Percentiles rank a stretch among this genome's conserved stretches.
Evolutionary conservation across 371 early-diverging fungal genomes (phyloP).

Genomic region (Apophysomyces elegans): DNA sequence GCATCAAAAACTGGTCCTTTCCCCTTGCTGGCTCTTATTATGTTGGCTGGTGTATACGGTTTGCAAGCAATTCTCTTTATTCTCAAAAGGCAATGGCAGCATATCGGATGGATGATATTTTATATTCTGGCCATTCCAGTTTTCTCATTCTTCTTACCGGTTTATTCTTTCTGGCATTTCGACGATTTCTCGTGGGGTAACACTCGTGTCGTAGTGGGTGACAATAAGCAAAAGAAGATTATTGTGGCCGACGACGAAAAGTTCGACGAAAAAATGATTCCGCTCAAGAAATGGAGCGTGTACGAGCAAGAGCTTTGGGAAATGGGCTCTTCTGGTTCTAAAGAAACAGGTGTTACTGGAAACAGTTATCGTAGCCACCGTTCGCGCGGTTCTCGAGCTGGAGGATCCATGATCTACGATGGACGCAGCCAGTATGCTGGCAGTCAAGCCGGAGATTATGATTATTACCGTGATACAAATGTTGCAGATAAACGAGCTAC

Average conservation of each 20-base stretch:
- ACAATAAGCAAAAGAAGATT: conserved; percentile 70
- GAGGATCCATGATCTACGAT: conserved; percentile 41
- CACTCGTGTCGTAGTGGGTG: conserved; percentile 80
- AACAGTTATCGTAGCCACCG: conserved; percentile 45
- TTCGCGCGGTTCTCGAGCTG: conserved; percentile 31
- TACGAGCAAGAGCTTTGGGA: conserved; percentile 89
- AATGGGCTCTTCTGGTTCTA: conserved; percentile 59
- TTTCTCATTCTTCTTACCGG: conserved; percentile 80
- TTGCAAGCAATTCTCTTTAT: conserved; percentile 88
- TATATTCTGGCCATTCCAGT: conserved; percentile 86
- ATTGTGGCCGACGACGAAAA: conserved; percentile 70
- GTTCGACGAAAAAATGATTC: conserved; percentile 88
- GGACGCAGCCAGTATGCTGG: conserved; percentile 50
- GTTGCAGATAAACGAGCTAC: conserved; percentile 26
- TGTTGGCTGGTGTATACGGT: conserved; percentile 79
- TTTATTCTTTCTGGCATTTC: conserved; percentile 90
- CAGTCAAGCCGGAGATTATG: conserved; percentile 53
- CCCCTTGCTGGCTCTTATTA: conserved; percentile 60
- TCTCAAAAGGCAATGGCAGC: conserved; percentile 89
- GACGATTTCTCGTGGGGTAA: conserved; percentile 96
- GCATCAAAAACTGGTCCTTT: conserved; percentile 54
- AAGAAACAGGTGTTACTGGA: conserved; percentile 55
- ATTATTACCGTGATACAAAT: conserved; percentile 54
- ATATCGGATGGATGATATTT: conserved; percentile 97
- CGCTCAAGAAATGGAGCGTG: conserved; percentile 91